Conservation (phyloP, 148 eudicot genomes). For the Mesembryanthemum crystallinum region DNA sequence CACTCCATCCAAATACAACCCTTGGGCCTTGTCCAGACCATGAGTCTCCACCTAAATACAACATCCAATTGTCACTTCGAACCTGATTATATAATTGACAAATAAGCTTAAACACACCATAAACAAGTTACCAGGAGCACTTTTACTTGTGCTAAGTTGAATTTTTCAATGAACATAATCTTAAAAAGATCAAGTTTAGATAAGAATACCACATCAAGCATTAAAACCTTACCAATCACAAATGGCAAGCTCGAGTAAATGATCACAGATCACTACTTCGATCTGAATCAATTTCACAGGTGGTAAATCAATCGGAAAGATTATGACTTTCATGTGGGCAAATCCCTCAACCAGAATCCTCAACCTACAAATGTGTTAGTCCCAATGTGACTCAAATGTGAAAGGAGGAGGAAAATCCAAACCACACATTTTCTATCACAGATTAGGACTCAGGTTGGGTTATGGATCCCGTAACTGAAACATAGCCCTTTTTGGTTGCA, state of each 20-base stretch:
- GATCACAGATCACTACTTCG: slow-evolving; percentile 22
- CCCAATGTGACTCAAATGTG: neutral
- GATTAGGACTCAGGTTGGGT: slow-evolving; percentile 47
- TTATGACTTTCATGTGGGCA: slow-evolving; percentile 43
- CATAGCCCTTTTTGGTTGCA: slow-evolving; percentile 55
- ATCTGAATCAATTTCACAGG: slow-evolving; percentile 27
- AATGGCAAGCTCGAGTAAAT: slow-evolving; percentile 74
- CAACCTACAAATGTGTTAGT: slow-evolving; percentile 44
- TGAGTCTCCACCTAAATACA: slow-evolving; percentile 78
- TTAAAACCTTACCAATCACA: slow-evolving; percentile 56
- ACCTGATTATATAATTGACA: neutral
- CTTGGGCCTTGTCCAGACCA: slow-evolving; percentile 68
- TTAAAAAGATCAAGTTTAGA: neutral
- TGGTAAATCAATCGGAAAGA: slow-evolving; percentile 44
- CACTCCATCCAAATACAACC: too few relatives aligned
- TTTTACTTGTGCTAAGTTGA: neutral
- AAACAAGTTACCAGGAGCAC: neutral
- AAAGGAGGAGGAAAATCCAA: neutral
- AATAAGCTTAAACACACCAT: neutral
- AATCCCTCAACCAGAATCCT: slow-evolving; percentile 78
- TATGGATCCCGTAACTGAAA: slow-evolving; percentile 51
- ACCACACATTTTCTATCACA: too few relatives aligned
- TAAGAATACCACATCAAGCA: neutral
- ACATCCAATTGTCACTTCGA: slow-evolving; percentile 54
- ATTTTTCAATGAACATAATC: neutral